Conservation (phyloP, 75 land plant genomes). For the Isoetes taiwanensis region DNA sequence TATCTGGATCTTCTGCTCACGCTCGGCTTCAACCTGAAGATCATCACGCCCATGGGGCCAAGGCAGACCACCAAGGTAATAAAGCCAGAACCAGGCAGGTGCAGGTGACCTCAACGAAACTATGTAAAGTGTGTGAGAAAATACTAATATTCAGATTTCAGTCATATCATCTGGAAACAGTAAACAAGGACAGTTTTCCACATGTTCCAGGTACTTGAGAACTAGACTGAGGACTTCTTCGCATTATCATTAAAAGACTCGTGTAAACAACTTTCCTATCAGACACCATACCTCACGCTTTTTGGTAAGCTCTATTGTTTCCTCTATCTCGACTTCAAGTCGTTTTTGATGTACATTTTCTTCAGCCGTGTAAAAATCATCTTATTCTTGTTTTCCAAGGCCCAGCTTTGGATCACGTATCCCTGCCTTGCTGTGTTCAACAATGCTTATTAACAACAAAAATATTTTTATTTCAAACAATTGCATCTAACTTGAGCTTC, state of each 20-base stretch:
- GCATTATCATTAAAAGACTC: no score
- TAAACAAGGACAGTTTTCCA: no score
- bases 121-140: no score
- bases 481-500: no score
- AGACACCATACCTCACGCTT: conserved; percentile 98
- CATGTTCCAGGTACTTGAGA: no score
- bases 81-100: conserved; percentile 68
- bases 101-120: conserved; percentile 46
- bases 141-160: no score
- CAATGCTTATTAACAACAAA: conserved; percentile 57
- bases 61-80: conserved; percentile 84
- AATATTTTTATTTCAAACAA: no score
- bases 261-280: no score
- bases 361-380: conserved; percentile 88
- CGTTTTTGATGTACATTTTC: conserved; percentile 85
- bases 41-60: conserved; percentile 84
- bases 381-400: conserved; percentile 95
- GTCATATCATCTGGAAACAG: no score
- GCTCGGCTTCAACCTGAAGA: conserved; percentile 98
- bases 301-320: conserved; percentile 73
- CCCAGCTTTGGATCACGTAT: conserved; percentile 89
- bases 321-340: conserved; percentile 80
- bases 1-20: conserved; percentile 91
- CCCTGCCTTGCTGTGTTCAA: conserved; percentile 90
- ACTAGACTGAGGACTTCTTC: no score